Evolutionary conservation across 257 asterid species (phyloP).

Genomic region (Haberlea rhodopensis): DNA sequence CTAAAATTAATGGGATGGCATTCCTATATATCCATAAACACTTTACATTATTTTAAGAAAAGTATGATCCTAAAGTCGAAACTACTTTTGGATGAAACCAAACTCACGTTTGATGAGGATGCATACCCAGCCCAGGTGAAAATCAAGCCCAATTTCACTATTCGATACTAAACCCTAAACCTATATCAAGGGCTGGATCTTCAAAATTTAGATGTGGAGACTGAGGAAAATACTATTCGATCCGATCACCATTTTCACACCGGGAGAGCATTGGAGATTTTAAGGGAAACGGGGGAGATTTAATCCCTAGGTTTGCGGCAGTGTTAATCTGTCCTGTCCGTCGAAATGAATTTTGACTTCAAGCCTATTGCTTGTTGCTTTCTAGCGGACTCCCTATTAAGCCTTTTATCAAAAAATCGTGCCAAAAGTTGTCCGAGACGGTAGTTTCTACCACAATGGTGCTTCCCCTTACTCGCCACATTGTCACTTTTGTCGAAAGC

Average conservation of each 20-base stretch:
- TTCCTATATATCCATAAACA: too few species aligned
- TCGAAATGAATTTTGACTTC: conserved; percentile 50
- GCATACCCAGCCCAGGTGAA: too few species aligned
- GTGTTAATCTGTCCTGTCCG: conserved; percentile 66
- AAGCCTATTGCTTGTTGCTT: conserved; percentile 61
- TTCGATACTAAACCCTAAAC: too few species aligned
- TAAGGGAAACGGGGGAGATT: conserved; percentile 77
- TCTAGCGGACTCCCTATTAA: too few species aligned
- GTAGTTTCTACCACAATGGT: conserved; percentile 47
- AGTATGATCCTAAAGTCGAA: too few species aligned
- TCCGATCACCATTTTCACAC: conserved; percentile 52
- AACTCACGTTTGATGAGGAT: too few species aligned
- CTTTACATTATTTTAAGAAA: too few species aligned
- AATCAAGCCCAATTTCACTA: too few species aligned
- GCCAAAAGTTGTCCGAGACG: conserved; percentile 69
- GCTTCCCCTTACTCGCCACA: conserved; percentile 73
- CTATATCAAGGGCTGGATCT: conserved; percentile 32
- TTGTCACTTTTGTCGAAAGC: conserved; percentile 68
- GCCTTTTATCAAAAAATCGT: too few species aligned
- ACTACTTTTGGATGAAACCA: too few species aligned
- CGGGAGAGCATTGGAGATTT: conserved; percentile 67
- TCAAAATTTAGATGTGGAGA: conserved; percentile 42
- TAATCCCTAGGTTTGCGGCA: conserved; percentile 52
- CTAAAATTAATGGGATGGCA: too few species aligned
- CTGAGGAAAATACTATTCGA: conserved; percentile 25